A percentile compares a stretch with the other conserved stretches of the same genome.
Conservation (phyloP, 2,329 filamentous ascomycete species). For the Orbilia oligospora region DNA sequence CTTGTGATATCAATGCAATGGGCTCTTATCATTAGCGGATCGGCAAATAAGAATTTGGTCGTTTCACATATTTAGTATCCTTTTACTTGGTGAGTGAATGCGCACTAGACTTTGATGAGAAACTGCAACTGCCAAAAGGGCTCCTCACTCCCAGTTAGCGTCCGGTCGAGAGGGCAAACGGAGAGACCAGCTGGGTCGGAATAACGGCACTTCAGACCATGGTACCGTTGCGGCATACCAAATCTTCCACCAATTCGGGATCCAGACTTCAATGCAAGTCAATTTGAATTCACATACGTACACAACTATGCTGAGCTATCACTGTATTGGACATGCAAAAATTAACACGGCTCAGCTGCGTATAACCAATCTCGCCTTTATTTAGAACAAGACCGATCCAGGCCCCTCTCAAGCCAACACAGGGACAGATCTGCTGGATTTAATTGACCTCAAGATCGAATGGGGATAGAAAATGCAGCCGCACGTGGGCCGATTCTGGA, state of each 20-base stretch:
- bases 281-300: neutral
- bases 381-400: neutral
- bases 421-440: conserved; percentile 3
- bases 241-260: conserved; percentile 35
- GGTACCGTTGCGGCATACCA: neutral
- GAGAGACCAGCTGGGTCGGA: conserved; percentile 31
- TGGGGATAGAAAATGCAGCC: conserved; percentile 8
- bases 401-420: neutral
- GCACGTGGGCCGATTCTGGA: conserved; percentile 22
- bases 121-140: conserved; percentile 29
- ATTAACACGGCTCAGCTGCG: neutral
- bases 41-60: conserved; percentile 39
- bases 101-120: conserved; percentile 25
- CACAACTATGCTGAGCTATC: neutral
- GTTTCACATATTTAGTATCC: conserved; percentile 36
- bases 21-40: conserved; percentile 26
- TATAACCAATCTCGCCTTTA: neutral
- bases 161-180: conserved; percentile 34
- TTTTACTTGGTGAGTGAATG: neutral
- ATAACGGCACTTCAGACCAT: conserved; percentile 44
- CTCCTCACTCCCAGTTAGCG: conserved; percentile 9
- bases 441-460: neutral
- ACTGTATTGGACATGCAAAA: no score
- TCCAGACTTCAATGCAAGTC: neutral
- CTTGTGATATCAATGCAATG: conserved; percentile 21